Evolutionary conservation across 345 rosid species (phyloP), one percentile per base, ranked within the genome.

Genomic region (Adansonia digitata): DNA sequence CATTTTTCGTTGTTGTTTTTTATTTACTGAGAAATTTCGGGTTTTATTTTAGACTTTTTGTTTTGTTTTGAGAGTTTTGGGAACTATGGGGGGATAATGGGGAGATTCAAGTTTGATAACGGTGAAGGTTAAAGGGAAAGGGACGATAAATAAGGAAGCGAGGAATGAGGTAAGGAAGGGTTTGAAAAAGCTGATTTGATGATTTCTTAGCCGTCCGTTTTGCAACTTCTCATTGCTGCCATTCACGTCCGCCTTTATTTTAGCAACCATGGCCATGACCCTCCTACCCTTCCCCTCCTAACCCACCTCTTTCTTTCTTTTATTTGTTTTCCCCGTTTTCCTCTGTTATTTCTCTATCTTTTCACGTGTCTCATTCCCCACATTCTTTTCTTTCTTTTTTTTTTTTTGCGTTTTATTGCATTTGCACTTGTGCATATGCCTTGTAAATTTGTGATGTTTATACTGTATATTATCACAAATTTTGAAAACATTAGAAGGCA

Each of bases 211-310:
- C 84, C 84, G 61, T 75, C 76, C 55, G 45, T 79, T 39, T 49
- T 26, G 67, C 60, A 12, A 17, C 11, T 24, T 46, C 75, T 46
- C 61, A 76, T 75, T 46, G 75, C 37, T 79, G 74, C 75, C 79
- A 81, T 86, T 82, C 77, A 74, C 66, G 60, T 81, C 75, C 81
- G 84, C 86, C 88, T 71, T 81, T 46, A 56, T 78, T 79, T 77
- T 56, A 83, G 89, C 40, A 48, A 15, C 65, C 65, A 39, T 39
- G 6, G 69, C 5, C 62, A 34, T 24, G 65, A 60, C 67, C 13
- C 22, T 5, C 40, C 12, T 8, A 31, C 34, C 1, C 34, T 15
- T 11, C 61, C 61, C 31, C 3, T n/a, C n/a, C n/a, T n/a, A n/a
- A n/a, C n/a, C n/a, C n/a, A n/a, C n/a, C n/a, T n/a, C n/a, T n/a